Evolutionary conservation across 352 stramenopile genomes (phyloP).

Genomic region (Globisporangium heterothallicum): DNA sequence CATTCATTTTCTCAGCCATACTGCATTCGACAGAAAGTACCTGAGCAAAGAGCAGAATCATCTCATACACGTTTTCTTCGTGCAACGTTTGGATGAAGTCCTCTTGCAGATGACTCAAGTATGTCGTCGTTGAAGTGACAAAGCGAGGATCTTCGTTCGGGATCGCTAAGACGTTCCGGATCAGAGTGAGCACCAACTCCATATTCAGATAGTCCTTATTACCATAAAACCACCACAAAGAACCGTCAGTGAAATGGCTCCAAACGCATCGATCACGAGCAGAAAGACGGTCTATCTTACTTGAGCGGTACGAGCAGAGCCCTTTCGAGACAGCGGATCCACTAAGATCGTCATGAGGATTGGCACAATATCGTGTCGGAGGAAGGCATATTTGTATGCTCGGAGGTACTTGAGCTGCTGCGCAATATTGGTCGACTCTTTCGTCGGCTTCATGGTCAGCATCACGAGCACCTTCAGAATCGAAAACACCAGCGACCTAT

Average conservation of each 20-base stretch:
- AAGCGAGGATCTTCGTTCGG: constrained; percentile 76
- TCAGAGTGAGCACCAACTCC: constrained; percentile 84
- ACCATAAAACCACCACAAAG: too few species aligned
- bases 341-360: constrained; percentile 85
- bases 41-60: constrained; percentile 80
- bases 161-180: constrained; percentile 79
- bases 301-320: constrained; percentile 43
- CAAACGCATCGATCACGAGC: neutral
- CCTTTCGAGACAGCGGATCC: constrained; percentile 66
- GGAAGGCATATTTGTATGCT: constrained; percentile 84
- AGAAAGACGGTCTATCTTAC: constrained; percentile 10
- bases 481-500: constrained; percentile 71
- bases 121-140: constrained; percentile 73
- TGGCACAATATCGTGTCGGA: constrained; percentile 56
- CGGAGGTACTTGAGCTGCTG: constrained; percentile 77
- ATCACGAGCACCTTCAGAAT: constrained; percentile 89
- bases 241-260: too few species aligned
- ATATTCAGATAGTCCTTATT: constrained; percentile 75
- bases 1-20: neutral
- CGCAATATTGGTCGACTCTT: constrained; percentile 73
- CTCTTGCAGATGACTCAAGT: constrained; percentile 77
- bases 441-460: constrained; percentile 82
- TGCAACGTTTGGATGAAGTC: constrained; percentile 75
- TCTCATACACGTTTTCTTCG: constrained; percentile 83
- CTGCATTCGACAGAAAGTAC: constrained; percentile 6